These are phyloP conservation scores for Leptographium lundbergii DNA, from an alignment of 2,329 filamentous ascomycete species.

Conservation along the genomic window DNA sequence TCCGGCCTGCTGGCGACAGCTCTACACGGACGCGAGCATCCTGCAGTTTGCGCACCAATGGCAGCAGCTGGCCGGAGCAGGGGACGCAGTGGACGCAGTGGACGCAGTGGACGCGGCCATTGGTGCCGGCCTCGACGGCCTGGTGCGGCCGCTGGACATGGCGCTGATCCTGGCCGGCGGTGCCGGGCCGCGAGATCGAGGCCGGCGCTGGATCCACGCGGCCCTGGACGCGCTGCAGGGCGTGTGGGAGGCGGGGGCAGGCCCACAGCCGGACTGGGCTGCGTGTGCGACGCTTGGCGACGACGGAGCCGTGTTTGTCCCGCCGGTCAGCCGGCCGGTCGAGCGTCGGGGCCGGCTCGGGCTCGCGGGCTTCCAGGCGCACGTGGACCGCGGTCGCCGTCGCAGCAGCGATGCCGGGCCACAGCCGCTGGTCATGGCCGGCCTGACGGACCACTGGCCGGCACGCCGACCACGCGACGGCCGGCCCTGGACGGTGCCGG, in stretches of 20 bases:
- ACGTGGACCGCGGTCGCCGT: conserved; percentile 32
- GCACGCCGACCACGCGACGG: conserved; percentile 39
- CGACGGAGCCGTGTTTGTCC: conserved; percentile 20
- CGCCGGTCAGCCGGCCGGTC: conserved; percentile 28
- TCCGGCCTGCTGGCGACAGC: conserved; percentile 52
- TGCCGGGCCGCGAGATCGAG: conserved; percentile 34
- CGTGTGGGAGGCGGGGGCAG: conserved; percentile 11
- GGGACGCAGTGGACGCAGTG: not conserved
- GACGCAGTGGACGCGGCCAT: not conserved
- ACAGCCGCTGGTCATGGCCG: conserved; percentile 17
- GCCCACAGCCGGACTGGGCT: not conserved
- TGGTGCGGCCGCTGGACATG: conserved; percentile 59
- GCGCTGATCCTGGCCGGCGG: conserved; percentile 65
- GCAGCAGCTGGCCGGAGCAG: conserved; percentile 2
- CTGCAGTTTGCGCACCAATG: conserved; percentile 36
- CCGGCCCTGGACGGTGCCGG: conserved; percentile 57
- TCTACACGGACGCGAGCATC: conserved; percentile 61
- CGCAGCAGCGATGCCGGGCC: not conserved
- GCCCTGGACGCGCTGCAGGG: conserved; percentile 31
- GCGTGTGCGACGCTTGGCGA: conserved; percentile 1
- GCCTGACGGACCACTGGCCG: conserved; percentile 60
- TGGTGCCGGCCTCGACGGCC: conserved; percentile 21
- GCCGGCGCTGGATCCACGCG: conserved; percentile 36
- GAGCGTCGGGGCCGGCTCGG: conserved; percentile 30
- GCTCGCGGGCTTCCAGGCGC: conserved; percentile 47